Conservation (phyloP, 306 rosid genomes). For the Lagenaria siceraria region DNA sequence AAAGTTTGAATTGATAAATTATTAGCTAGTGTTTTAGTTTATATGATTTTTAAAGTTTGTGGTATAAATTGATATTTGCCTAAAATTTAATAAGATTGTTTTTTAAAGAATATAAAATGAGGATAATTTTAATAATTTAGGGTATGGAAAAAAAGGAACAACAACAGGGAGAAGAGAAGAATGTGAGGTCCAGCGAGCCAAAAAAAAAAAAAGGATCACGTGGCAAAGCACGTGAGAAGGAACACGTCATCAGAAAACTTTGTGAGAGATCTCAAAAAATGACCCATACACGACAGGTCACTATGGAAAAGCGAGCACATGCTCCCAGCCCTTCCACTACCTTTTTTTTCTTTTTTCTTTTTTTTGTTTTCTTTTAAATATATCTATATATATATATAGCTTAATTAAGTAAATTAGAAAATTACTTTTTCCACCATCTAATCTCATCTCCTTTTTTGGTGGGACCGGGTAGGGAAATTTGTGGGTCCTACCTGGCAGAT, state of each 20-base stretch:
- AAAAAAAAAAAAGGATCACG: background rate
- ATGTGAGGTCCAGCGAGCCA: background rate
- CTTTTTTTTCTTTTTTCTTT: background rate
- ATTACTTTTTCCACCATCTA: background rate
- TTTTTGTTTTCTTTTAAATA: background rate
- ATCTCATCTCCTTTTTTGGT: background rate
- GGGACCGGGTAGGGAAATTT: background rate
- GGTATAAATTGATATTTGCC: too few relatives aligned
- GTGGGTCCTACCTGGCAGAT: constrained; percentile 1
- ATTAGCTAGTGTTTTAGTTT: too few relatives aligned
- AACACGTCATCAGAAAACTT: background rate
- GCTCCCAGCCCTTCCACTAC: background rate
- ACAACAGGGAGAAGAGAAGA: background rate
- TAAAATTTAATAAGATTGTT: too few relatives aligned
- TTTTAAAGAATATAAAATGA: too few relatives aligned
- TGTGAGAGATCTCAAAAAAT: background rate
- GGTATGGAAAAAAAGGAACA: background rate
- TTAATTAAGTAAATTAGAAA: background rate
- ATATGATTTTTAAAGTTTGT: too few relatives aligned
- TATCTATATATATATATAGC: background rate
- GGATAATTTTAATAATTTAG: background rate
- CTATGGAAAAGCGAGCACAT: constrained; percentile 3
- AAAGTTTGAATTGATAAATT: too few relatives aligned
- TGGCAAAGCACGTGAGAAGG: background rate
- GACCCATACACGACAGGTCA: constrained; percentile 7